Percentiles rank a stretch among this genome's conserved stretches.
These are phyloP conservation scores for Orbilia quercus DNA, from an alignment of 2,329 filamentous ascomycete genomes.

Conservation along the genomic window DNA sequence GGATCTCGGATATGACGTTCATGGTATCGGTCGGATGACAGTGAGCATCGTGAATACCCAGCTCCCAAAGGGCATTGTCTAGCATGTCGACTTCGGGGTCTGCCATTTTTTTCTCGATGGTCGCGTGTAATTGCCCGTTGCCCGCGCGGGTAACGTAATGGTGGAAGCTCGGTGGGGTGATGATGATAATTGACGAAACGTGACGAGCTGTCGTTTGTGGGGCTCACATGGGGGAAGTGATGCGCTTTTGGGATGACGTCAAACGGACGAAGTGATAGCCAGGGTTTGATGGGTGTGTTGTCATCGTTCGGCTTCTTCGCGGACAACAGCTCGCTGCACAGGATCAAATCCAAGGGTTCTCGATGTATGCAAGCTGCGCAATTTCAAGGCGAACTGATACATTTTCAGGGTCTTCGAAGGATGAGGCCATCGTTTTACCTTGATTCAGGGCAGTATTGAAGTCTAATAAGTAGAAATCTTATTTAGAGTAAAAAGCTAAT, in stretches of 20 bases:
- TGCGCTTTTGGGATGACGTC: conserved; percentile 38
- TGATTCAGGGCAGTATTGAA: conserved; percentile 11
- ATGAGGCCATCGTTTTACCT: conserved; percentile 1
- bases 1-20: conserved; percentile 67
- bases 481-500: conserved; percentile 8
- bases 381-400: too few species aligned
- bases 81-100: conserved; percentile 25
- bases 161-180: conserved; percentile 10
- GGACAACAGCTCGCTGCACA: too few species aligned
- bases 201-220: not conserved
- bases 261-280: conserved; percentile 35
- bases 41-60: conserved; percentile 80
- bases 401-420: conserved; percentile 5
- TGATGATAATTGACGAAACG: not conserved
- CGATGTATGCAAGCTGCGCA: too few species aligned
- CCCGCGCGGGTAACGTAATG: not conserved
- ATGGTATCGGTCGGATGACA: conserved; percentile 80
- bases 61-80: conserved; percentile 68
- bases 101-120: too few species aligned
- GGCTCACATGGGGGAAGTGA: conserved; percentile 23
- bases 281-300: conserved; percentile 28
- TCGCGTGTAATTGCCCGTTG: conserved; percentile 2
- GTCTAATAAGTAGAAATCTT: not conserved
- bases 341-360: too few species aligned
- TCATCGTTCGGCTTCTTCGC: too few species aligned